phyloP scores from a whole-genome alignment of 2,329 filamentous ascomycete genomes.

The Dothistroma septosporum region DNA sequence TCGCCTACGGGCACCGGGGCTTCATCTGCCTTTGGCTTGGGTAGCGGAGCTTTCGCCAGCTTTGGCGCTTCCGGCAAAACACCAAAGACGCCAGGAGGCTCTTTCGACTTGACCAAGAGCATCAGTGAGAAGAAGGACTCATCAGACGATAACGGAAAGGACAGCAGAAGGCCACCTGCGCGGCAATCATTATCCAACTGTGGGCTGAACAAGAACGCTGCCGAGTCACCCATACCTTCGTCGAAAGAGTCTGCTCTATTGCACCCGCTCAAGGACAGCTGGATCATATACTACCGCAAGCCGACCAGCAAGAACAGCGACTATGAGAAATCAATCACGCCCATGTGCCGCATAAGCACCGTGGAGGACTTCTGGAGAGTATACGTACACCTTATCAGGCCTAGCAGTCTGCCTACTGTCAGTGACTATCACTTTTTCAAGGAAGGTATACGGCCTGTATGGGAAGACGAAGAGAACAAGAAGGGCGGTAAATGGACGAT shows the following conservation, averaged over 20 bases:
- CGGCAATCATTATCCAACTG: slow-evolving; percentile 28
- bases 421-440: slow-evolving; percentile 99
- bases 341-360: slow-evolving; percentile 74
- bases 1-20: slow-evolving; percentile 72
- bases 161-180: slow-evolving; percentile 21
- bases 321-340: slow-evolving; percentile 93
- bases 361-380: slow-evolving; percentile 89
- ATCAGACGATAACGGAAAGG: slow-evolving; percentile 42
- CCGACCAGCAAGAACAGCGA: slow-evolving; percentile 96
- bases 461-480: slow-evolving; percentile 97
- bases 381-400: slow-evolving; percentile 83
- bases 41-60: slow-evolving; percentile 85
- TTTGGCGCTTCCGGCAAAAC: slow-evolving; percentile 76
- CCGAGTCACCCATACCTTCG: slow-evolving; percentile 11
- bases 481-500: slow-evolving; percentile 97
- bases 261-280: slow-evolving; percentile 70
- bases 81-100: slow-evolving; percentile 69
- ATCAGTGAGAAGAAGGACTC: slow-evolving; percentile 58
- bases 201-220: slow-evolving; percentile 12
- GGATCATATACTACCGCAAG: slow-evolving; percentile 96
- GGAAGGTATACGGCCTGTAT: slow-evolving; percentile 91
- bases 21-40: slow-evolving; percentile 86
- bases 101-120: slow-evolving; percentile 70
- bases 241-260: slow-evolving; percentile 37
- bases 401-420: slow-evolving; percentile 80